Base-by-base conservation (phyloP, 176 grass and related monocot genomes). In the Puya raimondii region DNA sequence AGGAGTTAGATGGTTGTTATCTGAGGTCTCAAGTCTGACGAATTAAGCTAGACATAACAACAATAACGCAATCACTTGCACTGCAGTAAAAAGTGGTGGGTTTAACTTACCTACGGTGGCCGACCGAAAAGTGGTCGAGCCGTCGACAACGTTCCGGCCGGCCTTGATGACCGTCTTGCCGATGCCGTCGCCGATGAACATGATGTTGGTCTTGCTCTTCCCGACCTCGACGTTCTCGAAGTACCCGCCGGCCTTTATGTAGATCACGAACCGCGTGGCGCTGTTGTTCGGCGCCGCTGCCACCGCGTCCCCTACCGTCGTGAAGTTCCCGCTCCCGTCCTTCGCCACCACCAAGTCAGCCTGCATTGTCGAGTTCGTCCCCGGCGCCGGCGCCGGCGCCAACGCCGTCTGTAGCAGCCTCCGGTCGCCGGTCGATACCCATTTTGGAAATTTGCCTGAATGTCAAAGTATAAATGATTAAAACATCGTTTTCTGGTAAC, bases 71-170 rank as follows among this genome's bases (percentile, higher is more conserved):
- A 48, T 23, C 33, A 51, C 47, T 53, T 66, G 27, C 42, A 27
- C 11, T 54, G 13, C 10, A 18, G 42, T 65, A 42, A 54, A 11
- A 49, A 73, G 33, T 53, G 42, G 10, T 67, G 48, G 51, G 70
- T 47, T 47, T 49, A 58, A 70, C 71, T 73, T 20, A 96, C 91
- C 91, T 64, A 96, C 63, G 23, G 91, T 96, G 2, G 91, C 91
- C 11, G 91, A 96, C 47, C 91, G 72, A 85, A 96, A 96, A 9
- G 91, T 96, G 80, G 91, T 96, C 68, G n/a, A 91, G 79, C 90
- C 90, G 66, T 96, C 91, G 51, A 88, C 82, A 49, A 91, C 82
- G 73, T 67, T 96, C 67, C 91, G 72, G 77, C 83, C 86, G 51
- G 85, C 85, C 66, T 96, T 96, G 71, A 96, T 91, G 10, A 90